These are phyloP conservation scores for Brassica hybrid DNA, from an alignment of 441 rosid species.

Conservation along the genomic window DNA sequence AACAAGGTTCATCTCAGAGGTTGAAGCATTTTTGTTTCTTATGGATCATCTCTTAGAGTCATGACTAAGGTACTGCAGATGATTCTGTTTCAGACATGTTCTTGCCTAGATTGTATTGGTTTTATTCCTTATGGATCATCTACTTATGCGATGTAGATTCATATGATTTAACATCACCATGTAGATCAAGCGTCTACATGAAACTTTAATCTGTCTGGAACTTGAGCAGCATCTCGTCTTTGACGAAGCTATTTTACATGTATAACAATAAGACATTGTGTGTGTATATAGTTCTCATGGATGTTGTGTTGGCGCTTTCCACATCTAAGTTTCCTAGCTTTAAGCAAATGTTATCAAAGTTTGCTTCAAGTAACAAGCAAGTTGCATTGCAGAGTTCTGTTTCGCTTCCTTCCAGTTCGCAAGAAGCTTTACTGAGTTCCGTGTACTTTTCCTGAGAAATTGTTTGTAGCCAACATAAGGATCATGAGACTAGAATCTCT, in stretches of 20 bases:
- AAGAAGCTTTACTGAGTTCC: no score
- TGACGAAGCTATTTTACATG: not conserved
- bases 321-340: not conserved
- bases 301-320: not conserved
- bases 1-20: conserved; percentile 6
- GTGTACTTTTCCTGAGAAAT: no score
- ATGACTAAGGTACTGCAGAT: conserved; percentile 6
- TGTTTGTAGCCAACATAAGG: no score
- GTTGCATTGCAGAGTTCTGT: not conserved
- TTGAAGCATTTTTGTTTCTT: conserved; percentile 12
- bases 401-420: no score
- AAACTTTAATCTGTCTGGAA: not conserved
- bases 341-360: not conserved
- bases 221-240: conserved; percentile 6
- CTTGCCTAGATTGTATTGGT: not conserved
- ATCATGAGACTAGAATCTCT: no score
- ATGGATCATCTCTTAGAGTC: not conserved
- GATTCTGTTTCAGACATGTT: conserved; percentile 20
- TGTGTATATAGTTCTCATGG: not conserved
- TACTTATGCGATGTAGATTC: not conserved
- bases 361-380: not conserved
- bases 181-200: conserved; percentile 14
- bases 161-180: not conserved
- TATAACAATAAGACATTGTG: not conserved
- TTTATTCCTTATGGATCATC: no score